A percentile compares a stretch with the other conserved stretches of the same genome.
Conservation (phyloP, 345 rosid genomes). For the Dipteronia dyeriana region DNA sequence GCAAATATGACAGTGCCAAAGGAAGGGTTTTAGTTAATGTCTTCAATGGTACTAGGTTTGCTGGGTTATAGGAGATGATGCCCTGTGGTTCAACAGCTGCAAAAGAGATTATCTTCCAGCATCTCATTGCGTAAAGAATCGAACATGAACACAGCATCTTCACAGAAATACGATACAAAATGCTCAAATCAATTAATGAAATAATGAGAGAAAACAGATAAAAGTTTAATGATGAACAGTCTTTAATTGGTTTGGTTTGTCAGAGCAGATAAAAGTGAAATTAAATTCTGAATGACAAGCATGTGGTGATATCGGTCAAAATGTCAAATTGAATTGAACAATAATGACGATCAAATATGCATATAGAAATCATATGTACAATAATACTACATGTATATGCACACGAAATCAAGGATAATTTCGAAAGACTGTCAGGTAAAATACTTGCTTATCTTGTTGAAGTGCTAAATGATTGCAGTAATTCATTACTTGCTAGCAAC, state of each 20-base stretch:
- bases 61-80: slow-evolving; percentile 24
- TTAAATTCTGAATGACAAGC: neutral
- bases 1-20: slow-evolving; percentile 51
- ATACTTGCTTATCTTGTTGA: neutral
- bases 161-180: slow-evolving; percentile 1
- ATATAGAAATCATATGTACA: neutral
- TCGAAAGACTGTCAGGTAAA: neutral
- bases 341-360: neutral
- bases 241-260: neutral
- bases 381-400: neutral
- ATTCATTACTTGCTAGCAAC: neutral
- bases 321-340: slow-evolving; percentile 6
- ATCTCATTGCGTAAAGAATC: slow-evolving; percentile 51
- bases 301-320: neutral
- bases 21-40: slow-evolving; percentile 52
- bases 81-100: slow-evolving; percentile 31
- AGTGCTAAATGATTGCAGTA: neutral
- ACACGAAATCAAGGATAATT: neutral
- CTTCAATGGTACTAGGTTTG: slow-evolving; percentile 41
- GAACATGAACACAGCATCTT: slow-evolving; percentile 53
- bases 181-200: slow-evolving; percentile 16
- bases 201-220: neutral
- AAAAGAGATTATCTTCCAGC: slow-evolving; percentile 54
- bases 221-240: neutral
- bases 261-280: neutral